Base-by-base conservation (phyloP, 805 yeast species). In the Candida silvatica region DNA sequence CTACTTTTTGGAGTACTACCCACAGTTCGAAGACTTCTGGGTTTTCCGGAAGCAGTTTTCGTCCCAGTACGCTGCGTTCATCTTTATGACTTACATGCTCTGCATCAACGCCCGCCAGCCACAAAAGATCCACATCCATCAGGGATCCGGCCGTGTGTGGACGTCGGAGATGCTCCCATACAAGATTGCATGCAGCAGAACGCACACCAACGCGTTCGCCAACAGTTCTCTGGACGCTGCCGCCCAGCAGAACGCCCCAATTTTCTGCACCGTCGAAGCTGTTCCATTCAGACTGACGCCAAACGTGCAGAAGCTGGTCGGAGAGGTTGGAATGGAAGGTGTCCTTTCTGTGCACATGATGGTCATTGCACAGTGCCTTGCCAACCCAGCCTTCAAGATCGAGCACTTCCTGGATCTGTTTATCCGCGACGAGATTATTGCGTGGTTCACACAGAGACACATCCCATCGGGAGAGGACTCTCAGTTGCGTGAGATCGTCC, bases 221-320 rank as follows among this genome's bases (percentile, higher is more conserved):
- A 64, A 59, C 47, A 68, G 71, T 27, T 55, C 67, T 5, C 51
- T 69, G 40, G 74, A 67, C 45, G 67, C 66, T 4, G 62, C 70
- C 5, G 65, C 58, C 32, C 72, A 68, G 32, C 67, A 76, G 40
- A 73, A 75, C 2, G 72, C 81, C 0, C 99, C 99, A 18, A 67
- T 90, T 18, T 88, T 90, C 67, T 80, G 80, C 54, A 86, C 88
- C 45, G 75, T 87, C 12, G 99, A 92, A 54, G 76, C 87, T 43
- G 97, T 92, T 33, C 97, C 98, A 30, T 92, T 92, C 70, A 71
- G 99, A 52, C 68, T 92, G 51, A 90, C 98, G 5, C 98, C 99
- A 16, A 92, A 94, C 53, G 74, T 94, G 37, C 99, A 92, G 56
- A 79, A 80, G 44, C 67, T 92, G 51, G 86, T 92, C 63, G 97